Conservation (phyloP, 495 filamentous ascomycete species). For the Podospora pseudoanserina region DNA sequence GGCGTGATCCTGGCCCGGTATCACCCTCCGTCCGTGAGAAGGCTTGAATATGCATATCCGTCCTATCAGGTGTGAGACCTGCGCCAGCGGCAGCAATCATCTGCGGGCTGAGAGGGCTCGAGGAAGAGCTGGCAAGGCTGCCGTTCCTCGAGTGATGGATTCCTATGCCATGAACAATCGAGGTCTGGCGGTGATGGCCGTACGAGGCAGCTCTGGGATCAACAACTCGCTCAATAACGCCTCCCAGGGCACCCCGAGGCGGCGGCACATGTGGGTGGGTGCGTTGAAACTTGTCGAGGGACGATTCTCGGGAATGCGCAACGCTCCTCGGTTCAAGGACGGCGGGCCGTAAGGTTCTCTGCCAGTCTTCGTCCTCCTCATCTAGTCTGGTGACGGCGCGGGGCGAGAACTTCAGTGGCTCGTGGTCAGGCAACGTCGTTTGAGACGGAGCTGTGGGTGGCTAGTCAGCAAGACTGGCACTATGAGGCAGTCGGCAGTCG, state of each 20-base stretch:
- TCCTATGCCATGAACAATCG: constrained; percentile 88
- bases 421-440: constrained; percentile 51
- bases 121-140: constrained; percentile 55
- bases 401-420: constrained; percentile 43
- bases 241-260: constrained; percentile 43
- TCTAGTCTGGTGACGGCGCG: constrained; percentile 42
- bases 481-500: neutral
- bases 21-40: constrained; percentile 45
- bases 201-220: constrained; percentile 57
- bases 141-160: constrained; percentile 91
- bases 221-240: constrained; percentile 60
- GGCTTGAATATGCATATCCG: constrained; percentile 41
- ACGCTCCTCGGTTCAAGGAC: constrained; percentile 36
- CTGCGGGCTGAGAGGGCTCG: constrained; percentile 80
- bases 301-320: constrained; percentile 49
- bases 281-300: constrained; percentile 51
- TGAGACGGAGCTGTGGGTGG: constrained; percentile 46
- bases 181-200: constrained; percentile 88
- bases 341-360: constrained; percentile 41
- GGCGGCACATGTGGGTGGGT: constrained; percentile 41
- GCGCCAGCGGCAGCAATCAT: constrained; percentile 67
- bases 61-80: constrained; percentile 42
- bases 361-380: constrained; percentile 44
- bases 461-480: constrained; percentile 21
- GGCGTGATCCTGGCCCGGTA: constrained; percentile 31